Percentiles rank a stretch among this genome's conserved stretches.
phyloP scores from a whole-genome alignment of 1,284 basidiomycete genomes.

The Pisolithus thermaeus region DNA sequence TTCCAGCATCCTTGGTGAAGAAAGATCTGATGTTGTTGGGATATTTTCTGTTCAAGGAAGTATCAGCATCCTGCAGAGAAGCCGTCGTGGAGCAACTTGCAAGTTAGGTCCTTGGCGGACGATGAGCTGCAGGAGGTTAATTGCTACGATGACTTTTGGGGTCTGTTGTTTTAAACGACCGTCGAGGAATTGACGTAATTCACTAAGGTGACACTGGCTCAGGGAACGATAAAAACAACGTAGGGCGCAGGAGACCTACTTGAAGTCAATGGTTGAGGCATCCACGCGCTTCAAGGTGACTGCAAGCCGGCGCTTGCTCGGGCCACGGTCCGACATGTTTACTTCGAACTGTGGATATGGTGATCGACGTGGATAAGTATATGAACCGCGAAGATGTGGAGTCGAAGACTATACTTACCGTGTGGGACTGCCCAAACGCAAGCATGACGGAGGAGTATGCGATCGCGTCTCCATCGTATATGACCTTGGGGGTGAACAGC shows the following conservation, averaged over 20 bases:
- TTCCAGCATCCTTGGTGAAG: constrained; percentile 28
- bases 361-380: background rate
- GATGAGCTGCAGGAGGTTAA: constrained; percentile 26
- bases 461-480: constrained; percentile 38
- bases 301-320: constrained; percentile 12
- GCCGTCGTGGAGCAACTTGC: constrained; percentile 11
- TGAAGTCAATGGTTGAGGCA: constrained; percentile 22
- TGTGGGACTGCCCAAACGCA: constrained; percentile 20
- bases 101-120: constrained; percentile 26
- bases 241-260: constrained; percentile 8
- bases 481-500: constrained; percentile 27
- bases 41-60: constrained; percentile 19
- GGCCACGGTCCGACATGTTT: constrained; percentile 25
- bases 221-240: background rate
- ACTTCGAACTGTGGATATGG: constrained; percentile 21
- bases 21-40: constrained; percentile 28
- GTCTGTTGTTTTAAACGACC: constrained; percentile 21
- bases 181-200: constrained; percentile 21
- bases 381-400: background rate
- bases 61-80: background rate
- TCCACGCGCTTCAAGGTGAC: constrained; percentile 25
- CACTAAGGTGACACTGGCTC: constrained; percentile 14
- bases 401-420: constrained; percentile 9
- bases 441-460: constrained; percentile 28
- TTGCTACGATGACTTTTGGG: constrained; percentile 18